Evolutionary conservation across 352 stramenopile genomes (phyloP).

Genomic region (Phytophthora vignae): DNA sequence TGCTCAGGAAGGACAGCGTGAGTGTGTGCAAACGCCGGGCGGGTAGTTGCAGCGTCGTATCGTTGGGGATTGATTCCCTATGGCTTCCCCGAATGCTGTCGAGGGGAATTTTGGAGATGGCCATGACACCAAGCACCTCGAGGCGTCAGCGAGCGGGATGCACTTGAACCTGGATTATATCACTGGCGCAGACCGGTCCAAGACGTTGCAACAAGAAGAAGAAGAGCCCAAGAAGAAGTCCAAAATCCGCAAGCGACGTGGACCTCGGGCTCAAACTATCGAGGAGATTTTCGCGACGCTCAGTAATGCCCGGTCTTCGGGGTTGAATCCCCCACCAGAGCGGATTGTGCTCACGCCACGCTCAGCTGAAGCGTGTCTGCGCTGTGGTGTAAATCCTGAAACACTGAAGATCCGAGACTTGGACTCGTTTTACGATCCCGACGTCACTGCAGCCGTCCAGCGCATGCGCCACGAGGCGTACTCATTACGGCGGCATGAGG

Average conservation of each 20-base stretch:
- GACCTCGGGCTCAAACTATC: constrained; percentile 65
- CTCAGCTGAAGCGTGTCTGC: constrained; percentile 91
- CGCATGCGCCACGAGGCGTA: constrained; percentile 94
- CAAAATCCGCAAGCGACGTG: constrained; percentile 73
- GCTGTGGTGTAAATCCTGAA: constrained; percentile 92
- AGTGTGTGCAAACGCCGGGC: constrained; percentile 1
- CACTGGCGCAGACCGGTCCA: neutral
- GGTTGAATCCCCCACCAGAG: constrained; percentile 72
- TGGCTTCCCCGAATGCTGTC: constrained; percentile 13
- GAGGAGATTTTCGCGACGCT: constrained; percentile 84
- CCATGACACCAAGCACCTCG: constrained; percentile 1
- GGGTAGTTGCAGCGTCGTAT: neutral
- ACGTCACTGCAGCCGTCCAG: constrained; percentile 87
- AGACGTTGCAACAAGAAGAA: constrained; percentile 8
- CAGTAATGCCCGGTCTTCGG: constrained; percentile 72
- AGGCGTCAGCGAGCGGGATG: constrained; percentile 18
- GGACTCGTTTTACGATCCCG: constrained; percentile 91
- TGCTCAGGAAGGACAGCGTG: neutral
- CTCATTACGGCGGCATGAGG: constrained; percentile 90
- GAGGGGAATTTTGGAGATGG: neutral
- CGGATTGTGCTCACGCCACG: constrained; percentile 89
- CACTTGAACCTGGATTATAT: constrained; percentile 43
- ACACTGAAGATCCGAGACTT: constrained; percentile 93
- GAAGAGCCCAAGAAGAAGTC: constrained; percentile 47
- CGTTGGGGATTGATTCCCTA: neutral